A percentile compares a stretch with the other conserved stretches of the same genome.
phyloP scores from a whole-genome alignment of 805 yeast genomes.

The Saturnispora mendoncae region DNA sequence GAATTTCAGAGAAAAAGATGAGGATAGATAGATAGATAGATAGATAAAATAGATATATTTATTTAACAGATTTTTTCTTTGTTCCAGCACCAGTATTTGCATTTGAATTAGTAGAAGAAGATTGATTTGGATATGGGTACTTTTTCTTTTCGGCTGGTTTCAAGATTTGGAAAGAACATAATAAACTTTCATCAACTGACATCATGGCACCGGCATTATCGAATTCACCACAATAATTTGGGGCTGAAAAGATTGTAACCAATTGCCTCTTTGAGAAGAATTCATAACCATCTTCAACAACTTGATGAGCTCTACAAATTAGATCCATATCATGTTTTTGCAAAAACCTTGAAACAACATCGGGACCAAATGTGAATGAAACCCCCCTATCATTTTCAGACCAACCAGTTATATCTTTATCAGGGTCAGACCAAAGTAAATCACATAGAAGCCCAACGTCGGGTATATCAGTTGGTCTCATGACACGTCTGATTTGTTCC shows the following conservation, averaged over 20 bases:
- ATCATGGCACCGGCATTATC: slow-evolving; percentile 99
- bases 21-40: neutral
- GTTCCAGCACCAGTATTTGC: neutral
- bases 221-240: slow-evolving; percentile 97
- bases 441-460: slow-evolving; percentile 96
- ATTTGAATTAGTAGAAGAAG: neutral
- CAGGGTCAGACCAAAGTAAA: slow-evolving; percentile 97
- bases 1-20: neutral
- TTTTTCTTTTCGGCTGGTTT: slow-evolving; percentile 97
- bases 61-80: slow-evolving; percentile 7
- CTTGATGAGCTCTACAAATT: slow-evolving; percentile 98
- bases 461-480: slow-evolving; percentile 99
- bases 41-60: neutral
- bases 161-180: slow-evolving; percentile 93
- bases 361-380: slow-evolving; percentile 99
- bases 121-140: slow-evolving; percentile 25
- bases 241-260: slow-evolving; percentile 92
- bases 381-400: slow-evolving; percentile 98
- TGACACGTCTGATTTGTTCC: slow-evolving; percentile 98
- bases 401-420: slow-evolving; percentile 98
- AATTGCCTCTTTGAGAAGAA: slow-evolving; percentile 92
- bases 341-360: slow-evolving; percentile 89
- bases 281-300: slow-evolving; percentile 98
- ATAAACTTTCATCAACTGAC: slow-evolving; percentile 93
- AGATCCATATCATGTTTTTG: slow-evolving; percentile 98